These are phyloP conservation scores for Phytophthora chlamydospora DNA, from an alignment of 352 stramenopile genomes.

Conservation along the genomic window DNA sequence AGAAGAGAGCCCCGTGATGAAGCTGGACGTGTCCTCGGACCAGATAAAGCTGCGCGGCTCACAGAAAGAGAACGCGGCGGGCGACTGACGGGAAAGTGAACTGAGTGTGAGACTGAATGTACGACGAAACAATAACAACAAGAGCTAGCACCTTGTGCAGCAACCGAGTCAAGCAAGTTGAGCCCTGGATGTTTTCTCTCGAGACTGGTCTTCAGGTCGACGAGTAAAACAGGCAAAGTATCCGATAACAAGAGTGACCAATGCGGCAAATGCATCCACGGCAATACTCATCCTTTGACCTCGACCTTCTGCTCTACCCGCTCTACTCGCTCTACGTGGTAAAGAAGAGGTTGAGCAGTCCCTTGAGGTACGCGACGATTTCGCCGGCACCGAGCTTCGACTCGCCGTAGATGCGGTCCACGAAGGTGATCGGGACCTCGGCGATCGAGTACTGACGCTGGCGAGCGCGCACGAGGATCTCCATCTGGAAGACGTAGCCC, in stretches of 20 bases:
- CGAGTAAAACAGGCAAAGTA: constrained; percentile 34
- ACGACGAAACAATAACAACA: constrained; percentile 25
- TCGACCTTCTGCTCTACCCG: constrained; percentile 14
- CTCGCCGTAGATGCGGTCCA: constrained; percentile 98
- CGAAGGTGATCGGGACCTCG: constrained; percentile 98
- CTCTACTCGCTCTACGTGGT: constrained; percentile 76
- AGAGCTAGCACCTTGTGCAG: constrained; percentile 17
- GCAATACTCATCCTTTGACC: constrained; percentile 24
- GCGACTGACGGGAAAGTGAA: constrained; percentile 18
- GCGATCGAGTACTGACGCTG: constrained; percentile 92
- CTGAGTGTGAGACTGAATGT: constrained; percentile 28
- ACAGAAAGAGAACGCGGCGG: constrained; percentile 14
- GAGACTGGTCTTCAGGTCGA: constrained; percentile 16
- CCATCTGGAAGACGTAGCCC: constrained; percentile 99
- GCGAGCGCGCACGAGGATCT: constrained; percentile 96
- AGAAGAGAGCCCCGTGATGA: constrained; percentile 28
- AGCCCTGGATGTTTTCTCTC: no score
- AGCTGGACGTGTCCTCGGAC: constrained; percentile 17
- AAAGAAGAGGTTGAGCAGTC: constrained; percentile 95
- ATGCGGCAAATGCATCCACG: constrained; percentile 28
- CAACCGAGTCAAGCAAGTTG: constrained; percentile 2
- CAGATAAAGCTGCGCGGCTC: constrained; percentile 28
- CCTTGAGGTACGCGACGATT: constrained; percentile 98
- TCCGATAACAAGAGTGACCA: constrained; percentile 33
- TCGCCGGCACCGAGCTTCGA: constrained; percentile 98